A percentile compares a stretch with the other conserved stretches of the same genome.
Evolutionary conservation across 2,329 filamentous ascomycete species (phyloP).

Genomic region (Mycocentrospora acerina): DNA sequence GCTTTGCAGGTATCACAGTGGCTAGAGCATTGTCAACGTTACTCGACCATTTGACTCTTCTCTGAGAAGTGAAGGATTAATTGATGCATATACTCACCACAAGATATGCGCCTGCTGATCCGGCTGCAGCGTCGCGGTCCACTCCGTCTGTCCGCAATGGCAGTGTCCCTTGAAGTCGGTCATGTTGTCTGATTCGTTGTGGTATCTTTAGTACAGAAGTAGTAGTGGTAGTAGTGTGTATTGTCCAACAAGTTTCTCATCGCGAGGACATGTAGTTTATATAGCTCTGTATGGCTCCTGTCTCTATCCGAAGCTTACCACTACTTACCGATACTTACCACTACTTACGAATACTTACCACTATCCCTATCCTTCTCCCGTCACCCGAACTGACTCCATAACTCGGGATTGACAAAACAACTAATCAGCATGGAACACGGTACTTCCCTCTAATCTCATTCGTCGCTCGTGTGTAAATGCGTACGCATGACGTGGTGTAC

Average conservation of each 20-base stretch:
- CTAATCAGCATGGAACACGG: too few species aligned
- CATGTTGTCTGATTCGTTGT: conserved; percentile 37
- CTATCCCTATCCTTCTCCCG: too few species aligned
- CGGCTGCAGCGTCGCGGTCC: conserved; percentile 51
- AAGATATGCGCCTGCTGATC: conserved; percentile 50
- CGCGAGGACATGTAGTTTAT: conserved; percentile 6
- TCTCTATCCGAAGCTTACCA: too few species aligned
- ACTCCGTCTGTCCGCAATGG: conserved; percentile 58
- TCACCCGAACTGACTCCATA: too few species aligned
- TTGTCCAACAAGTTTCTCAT: conserved; percentile 7
- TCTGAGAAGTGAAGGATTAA: not conserved
- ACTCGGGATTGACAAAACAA: too few species aligned
- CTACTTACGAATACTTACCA: too few species aligned
- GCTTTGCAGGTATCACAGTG: conserved; percentile 61
- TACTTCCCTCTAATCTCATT: too few species aligned
- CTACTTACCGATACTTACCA: too few species aligned
- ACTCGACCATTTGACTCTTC: too few species aligned
- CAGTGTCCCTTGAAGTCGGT: conserved; percentile 53
- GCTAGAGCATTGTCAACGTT: conserved; percentile 32
- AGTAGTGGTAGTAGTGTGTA: not conserved
- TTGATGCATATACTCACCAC: conserved; percentile 43
- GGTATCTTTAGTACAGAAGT: too few species aligned
- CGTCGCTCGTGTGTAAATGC: too few species aligned
- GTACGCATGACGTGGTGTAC: too few species aligned
- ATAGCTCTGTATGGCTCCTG: conserved; percentile 3